Percentiles rank a stretch among this genome's conserved stretches.
Conservation (phyloP, 345 rosid genomes). For the Ceriops tagal region DNA sequence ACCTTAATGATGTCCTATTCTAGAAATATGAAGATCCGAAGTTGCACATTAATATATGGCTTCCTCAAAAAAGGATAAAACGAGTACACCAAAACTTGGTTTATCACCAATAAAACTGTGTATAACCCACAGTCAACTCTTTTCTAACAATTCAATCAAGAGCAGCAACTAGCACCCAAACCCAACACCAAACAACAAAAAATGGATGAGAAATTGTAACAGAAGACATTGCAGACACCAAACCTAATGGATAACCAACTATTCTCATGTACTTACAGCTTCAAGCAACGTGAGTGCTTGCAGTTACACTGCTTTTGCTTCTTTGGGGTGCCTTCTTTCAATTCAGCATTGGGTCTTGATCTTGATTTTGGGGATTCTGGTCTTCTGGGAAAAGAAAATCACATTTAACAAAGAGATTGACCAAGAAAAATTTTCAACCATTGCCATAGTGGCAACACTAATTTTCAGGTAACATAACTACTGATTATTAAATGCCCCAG, state of each 20-base stretch:
- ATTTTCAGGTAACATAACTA: neutral
- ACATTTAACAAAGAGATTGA: neutral
- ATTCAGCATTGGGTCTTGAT: constrained; percentile 57
- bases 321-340: constrained; percentile 88
- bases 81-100: neutral
- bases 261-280: constrained; percentile 57
- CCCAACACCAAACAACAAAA: neutral
- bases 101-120: neutral
- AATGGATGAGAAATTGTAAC: neutral
- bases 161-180: constrained; percentile 5
- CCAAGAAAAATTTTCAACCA: neutral
- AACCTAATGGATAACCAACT: neutral
- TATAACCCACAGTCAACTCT: neutral
- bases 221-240: neutral
- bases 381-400: constrained; percentile 41
- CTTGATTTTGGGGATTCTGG: constrained; percentile 83
- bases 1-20: no score
- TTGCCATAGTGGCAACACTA: neutral
- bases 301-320: constrained; percentile 97
- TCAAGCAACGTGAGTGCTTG: constrained; percentile 95
- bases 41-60: constrained; percentile 8
- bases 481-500: neutral
- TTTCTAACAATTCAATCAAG: neutral
- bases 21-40: neutral
- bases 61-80: neutral